These are phyloP conservation scores for Entelexis sorbosivorans DNA, from an alignment of 1,139 yeast species.

Conservation along the genomic window DNA sequence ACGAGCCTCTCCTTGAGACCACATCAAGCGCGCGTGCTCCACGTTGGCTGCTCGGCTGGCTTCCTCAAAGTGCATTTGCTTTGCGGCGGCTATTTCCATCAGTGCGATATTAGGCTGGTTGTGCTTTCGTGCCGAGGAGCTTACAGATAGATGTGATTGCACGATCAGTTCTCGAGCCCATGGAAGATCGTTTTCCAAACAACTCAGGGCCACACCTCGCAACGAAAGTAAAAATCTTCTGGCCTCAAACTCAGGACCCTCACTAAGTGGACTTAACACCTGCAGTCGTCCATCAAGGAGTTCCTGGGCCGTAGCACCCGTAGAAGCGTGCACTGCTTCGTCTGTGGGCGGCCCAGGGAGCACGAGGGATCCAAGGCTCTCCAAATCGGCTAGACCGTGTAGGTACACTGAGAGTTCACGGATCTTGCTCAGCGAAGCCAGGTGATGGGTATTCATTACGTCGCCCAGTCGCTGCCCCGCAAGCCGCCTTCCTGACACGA, in stretches of 20 bases:
- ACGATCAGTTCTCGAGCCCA: constrained; percentile 18
- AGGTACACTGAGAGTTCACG: constrained; percentile 40
- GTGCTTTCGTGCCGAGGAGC: constrained; percentile 16
- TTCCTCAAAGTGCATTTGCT: constrained; percentile 36
- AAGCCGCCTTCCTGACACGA: constrained; percentile 43
- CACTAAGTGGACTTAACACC: constrained; percentile 26
- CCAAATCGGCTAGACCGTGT: constrained; percentile 62
- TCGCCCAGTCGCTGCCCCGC: constrained; percentile 51
- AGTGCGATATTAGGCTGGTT: constrained; percentile 61
- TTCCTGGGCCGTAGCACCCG: constrained; percentile 20
- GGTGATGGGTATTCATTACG: constrained; percentile 36
- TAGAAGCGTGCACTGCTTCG: background rate
- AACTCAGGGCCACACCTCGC: constrained; percentile 38
- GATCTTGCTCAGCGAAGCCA: constrained; percentile 49
- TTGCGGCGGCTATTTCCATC: constrained; percentile 57
- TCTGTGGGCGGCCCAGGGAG: constrained; percentile 22
- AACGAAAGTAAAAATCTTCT: constrained; percentile 32
- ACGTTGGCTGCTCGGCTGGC: constrained; percentile 40
- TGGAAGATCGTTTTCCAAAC: constrained; percentile 26
- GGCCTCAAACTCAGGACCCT: constrained; percentile 32
- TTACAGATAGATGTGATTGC: constrained; percentile 14
- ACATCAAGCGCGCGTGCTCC: constrained; percentile 73
- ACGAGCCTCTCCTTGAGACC: constrained; percentile 85
- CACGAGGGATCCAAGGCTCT: constrained; percentile 21
- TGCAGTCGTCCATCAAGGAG: constrained; percentile 22